phyloP scores from a whole-genome alignment of 1,139 yeast genomes.

The Suhomyces bokatorum region DNA sequence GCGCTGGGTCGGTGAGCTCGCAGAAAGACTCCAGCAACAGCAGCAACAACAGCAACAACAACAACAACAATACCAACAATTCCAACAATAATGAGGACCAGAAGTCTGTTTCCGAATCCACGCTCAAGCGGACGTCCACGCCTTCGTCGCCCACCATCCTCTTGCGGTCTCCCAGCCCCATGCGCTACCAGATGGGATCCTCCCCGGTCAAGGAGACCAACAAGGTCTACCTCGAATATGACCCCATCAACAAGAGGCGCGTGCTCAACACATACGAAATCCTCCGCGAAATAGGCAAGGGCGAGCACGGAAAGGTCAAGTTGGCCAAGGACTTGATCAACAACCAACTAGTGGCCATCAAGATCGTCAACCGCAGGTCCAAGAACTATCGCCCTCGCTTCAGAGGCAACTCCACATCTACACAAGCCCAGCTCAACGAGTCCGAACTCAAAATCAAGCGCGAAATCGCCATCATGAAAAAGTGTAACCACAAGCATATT shows the following conservation, averaged over 20 bases:
- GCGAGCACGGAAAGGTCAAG: slow-evolving; percentile 97
- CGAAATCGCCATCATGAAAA: slow-evolving; percentile 95
- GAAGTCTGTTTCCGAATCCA: slow-evolving; percentile 4
- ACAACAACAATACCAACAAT: no score
- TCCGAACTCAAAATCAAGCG: slow-evolving; percentile 74
- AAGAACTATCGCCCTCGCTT: slow-evolving; percentile 53
- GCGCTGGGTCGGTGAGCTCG: slow-evolving; percentile 16
- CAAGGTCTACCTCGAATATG: slow-evolving; percentile 78
- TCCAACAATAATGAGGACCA: no score
- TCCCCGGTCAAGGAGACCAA: slow-evolving; percentile 76
- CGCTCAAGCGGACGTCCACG: slow-evolving; percentile 3
- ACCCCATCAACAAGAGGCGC: slow-evolving; percentile 82
- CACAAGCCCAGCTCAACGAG: slow-evolving; percentile 23
- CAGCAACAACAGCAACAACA: no score
- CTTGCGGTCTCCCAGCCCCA: slow-evolving; percentile 2
- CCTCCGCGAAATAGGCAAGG: slow-evolving; percentile 82
- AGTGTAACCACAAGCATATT: slow-evolving; percentile 87
- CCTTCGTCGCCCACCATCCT: slow-evolving; percentile 2
- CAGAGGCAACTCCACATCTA: slow-evolving; percentile 32
- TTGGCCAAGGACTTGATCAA: slow-evolving; percentile 75
- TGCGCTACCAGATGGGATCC: background rate
- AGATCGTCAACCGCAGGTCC: slow-evolving; percentile 80
- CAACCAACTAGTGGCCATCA: slow-evolving; percentile 83
- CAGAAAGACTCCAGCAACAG: slow-evolving; percentile 5
- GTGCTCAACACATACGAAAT: slow-evolving; percentile 90